phyloP scores from a whole-genome alignment of 2,329 filamentous ascomycete genomes.

The Magnaporthiopsis incrustans region DNA sequence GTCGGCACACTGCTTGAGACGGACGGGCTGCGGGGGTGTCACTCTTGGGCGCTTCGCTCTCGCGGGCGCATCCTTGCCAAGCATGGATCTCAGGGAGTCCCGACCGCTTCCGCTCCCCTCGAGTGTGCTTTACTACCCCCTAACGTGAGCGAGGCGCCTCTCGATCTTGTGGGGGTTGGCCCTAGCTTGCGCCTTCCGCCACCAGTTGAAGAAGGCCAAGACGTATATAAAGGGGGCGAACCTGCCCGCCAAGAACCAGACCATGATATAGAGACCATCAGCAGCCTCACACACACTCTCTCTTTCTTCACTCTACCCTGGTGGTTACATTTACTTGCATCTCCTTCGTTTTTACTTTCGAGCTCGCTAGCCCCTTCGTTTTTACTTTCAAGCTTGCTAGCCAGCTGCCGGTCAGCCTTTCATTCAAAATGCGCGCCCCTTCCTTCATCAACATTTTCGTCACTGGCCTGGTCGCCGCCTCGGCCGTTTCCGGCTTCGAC shows the following conservation, averaged over 20 bases:
- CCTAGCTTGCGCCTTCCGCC: too few species aligned
- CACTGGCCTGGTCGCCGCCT: constrained; percentile 22
- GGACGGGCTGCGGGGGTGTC: too few species aligned
- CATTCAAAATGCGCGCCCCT: constrained; percentile 20
- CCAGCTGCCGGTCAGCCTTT: constrained; percentile 22
- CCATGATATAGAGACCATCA: neutral
- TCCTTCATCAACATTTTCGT: constrained; percentile 21
- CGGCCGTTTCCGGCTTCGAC: constrained; percentile 22
- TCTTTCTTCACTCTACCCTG: constrained; percentile 9
- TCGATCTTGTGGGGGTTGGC: too few species aligned
- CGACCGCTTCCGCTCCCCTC: too few species aligned
- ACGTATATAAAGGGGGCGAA: constrained; percentile 16
- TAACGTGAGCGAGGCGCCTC: too few species aligned
- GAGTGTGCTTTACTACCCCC: too few species aligned
- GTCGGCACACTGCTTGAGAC: too few species aligned
- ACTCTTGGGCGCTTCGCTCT: too few species aligned
- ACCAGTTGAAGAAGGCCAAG: neutral
- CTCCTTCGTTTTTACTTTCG: constrained; percentile 10
- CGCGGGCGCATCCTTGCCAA: too few species aligned
- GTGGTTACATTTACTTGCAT: constrained; percentile 2
- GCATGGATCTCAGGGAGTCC: too few species aligned
- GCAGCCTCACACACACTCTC: constrained; percentile 8
- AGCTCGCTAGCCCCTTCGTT: constrained; percentile 8
- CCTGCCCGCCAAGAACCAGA: constrained; percentile 7
- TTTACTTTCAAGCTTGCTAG: constrained; percentile 11